Percentiles rank a stretch among this genome's conserved stretches.
Evolutionary conservation across 2,329 filamentous ascomycete genomes (phyloP).

Genomic region (Penicillium sp.): DNA sequence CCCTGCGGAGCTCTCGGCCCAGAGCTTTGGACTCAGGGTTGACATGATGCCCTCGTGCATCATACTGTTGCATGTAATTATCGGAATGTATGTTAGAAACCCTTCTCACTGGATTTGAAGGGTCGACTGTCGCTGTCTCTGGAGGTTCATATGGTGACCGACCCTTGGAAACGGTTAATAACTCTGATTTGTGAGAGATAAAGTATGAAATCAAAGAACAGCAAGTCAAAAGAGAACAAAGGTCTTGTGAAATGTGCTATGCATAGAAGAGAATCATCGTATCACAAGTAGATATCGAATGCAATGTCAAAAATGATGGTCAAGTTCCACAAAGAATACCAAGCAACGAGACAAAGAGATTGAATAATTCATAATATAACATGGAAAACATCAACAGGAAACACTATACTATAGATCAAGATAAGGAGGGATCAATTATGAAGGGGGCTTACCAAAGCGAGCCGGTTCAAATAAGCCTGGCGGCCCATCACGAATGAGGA

Average conservation of each 20-base stretch:
- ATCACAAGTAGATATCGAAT: background rate
- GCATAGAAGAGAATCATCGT: background rate
- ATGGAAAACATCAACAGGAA: background rate
- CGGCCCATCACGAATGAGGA: constrained; percentile 38
- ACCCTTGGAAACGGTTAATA: constrained; percentile 37
- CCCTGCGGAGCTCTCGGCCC: constrained; percentile 44
- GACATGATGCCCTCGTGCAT: constrained; percentile 49
- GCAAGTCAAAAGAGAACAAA: background rate
- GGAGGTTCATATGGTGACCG: constrained; percentile 49
- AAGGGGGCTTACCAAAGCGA: constrained; percentile 45
- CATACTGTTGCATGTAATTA: constrained; percentile 50
- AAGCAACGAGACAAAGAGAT: background rate
- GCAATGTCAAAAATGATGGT: background rate
- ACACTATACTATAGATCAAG: background rate
- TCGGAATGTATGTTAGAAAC: constrained; percentile 36
- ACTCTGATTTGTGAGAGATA: background rate
- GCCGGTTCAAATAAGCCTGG: constrained; percentile 46
- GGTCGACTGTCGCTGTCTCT: constrained; percentile 27
- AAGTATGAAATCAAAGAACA: background rate
- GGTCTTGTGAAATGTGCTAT: background rate
- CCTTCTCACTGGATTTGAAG: constrained; percentile 21
- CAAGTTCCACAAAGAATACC: background rate
- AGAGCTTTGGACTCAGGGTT: constrained; percentile 44
- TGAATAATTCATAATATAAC: background rate
- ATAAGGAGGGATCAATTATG: background rate